Evolutionary conservation across 768 basidiomycete genomes (phyloP), one percentile per base, ranked within the genome.

Genomic region (Leccinum disarticulatum): DNA sequence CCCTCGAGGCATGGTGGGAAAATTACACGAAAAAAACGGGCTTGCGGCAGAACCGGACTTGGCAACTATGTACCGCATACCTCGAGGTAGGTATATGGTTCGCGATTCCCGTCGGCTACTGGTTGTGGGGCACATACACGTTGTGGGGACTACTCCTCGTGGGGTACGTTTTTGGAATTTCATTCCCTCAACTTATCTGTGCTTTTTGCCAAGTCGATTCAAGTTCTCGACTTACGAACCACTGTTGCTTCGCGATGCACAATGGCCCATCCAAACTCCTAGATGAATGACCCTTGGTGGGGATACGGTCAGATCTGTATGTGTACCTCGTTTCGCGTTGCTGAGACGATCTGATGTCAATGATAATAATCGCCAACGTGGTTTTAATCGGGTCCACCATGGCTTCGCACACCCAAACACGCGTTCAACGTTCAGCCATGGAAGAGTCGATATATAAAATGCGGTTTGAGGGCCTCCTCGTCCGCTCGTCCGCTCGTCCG

Each of bases 381-480:
- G 51, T 51, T 19, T 6, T 33, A 19, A 52, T 19, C 11, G 9
- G 17, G 31, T 3, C n/a, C 51, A 52, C n/a, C 19, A 31, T 13
- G 14, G 13, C 17, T 11, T 25, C 19, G 22, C 22, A 25, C 25
- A 15, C 48, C 28, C 27, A 17, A 15, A 25, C 13, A 7, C 25
- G 11, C n/a, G n/a, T n/a, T n/a, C n/a, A n/a, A n/a, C 13, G 25
- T 49, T 49, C 22, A 48, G 13, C 30, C 10, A 9, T 30, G 19
- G n/a, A 50, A 33, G 38, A 3, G n/a, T 19, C 17, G 6, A n/a
- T n/a, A 27, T 64, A 63, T 63, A 64, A 65, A 61, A 60, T 3
- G 50, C 8, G 6, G 17, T 14, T 19, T 11, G 4, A 41, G 6
- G 27, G 13, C 22, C 8, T 14, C 47, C 36, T 30, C 36, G 8